phyloP scores from a whole-genome alignment of 2,329 filamentous ascomycete genomes.

The Venturia asperata region DNA sequence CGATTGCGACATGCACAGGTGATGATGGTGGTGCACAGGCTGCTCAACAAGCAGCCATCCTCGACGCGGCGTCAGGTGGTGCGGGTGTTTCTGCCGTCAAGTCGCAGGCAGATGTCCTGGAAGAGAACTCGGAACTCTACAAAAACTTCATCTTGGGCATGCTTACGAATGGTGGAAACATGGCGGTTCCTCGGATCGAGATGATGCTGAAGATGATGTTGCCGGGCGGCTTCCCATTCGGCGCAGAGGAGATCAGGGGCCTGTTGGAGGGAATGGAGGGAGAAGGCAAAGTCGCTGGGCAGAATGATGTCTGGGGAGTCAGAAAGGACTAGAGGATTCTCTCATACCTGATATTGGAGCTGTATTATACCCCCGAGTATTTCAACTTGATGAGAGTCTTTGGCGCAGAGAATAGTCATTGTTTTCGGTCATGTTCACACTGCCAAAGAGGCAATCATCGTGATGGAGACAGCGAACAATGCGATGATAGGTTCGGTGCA shows the following conservation, averaged over 20 bases:
- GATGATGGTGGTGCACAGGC: slow-evolving; percentile 30
- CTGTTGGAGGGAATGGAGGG: slow-evolving; percentile 74
- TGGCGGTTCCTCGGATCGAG: slow-evolving; percentile 72
- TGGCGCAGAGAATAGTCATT: no score
- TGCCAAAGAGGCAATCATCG: no score
- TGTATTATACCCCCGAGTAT: no score
- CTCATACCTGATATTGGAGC: background rate
- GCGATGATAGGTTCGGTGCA: no score
- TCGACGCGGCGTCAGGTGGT: slow-evolving; percentile 24
- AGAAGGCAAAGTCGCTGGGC: slow-evolving; percentile 53
- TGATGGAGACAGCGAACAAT: no score
- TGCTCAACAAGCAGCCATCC: slow-evolving; percentile 30
- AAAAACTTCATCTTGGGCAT: slow-evolving; percentile 91
- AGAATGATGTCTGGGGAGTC: slow-evolving; percentile 30
- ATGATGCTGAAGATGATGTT: slow-evolving; percentile 96
- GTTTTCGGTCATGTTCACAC: no score
- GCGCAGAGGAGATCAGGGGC: slow-evolving; percentile 77
- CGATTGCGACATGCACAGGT: background rate
- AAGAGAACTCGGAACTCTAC: slow-evolving; percentile 67
- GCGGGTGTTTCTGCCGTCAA: slow-evolving; percentile 43
- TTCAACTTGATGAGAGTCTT: no score
- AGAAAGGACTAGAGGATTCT: slow-evolving; percentile 19
- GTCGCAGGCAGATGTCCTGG: slow-evolving; percentile 51
- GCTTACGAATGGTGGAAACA: slow-evolving; percentile 84
- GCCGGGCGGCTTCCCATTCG: slow-evolving; percentile 80